phyloP scores from a whole-genome alignment of 2,329 filamentous ascomycete genomes.

The Blastomyces parvus region DNA sequence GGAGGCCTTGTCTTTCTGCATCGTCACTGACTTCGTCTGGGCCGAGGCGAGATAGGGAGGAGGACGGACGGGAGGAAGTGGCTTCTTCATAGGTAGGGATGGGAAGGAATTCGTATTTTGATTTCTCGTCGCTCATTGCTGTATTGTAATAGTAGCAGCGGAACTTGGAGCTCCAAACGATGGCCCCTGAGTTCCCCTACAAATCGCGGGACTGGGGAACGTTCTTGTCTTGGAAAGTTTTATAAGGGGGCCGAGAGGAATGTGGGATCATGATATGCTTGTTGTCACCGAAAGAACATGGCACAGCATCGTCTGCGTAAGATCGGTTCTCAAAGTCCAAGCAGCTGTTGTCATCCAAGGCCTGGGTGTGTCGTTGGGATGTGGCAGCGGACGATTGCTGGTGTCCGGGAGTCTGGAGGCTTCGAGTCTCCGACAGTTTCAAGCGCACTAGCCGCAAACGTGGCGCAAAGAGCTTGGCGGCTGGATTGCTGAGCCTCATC shows the following conservation, averaged over 20 bases:
- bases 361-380: neutral
- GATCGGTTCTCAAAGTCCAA: neutral
- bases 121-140: conserved; percentile 45
- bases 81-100: conserved; percentile 83
- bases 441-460: neutral
- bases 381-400: neutral
- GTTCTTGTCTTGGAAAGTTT: neutral
- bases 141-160: conserved; percentile 11
- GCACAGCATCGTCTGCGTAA: neutral
- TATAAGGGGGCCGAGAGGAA: conserved; percentile 21
- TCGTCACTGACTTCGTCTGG: conserved; percentile 57
- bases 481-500: neutral
- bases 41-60: conserved; percentile 41
- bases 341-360: neutral
- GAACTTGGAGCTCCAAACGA: conserved; percentile 21
- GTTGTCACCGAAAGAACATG: neutral
- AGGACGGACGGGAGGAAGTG: conserved; percentile 48
- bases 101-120: conserved; percentile 53
- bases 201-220: neutral
- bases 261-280: conserved; percentile 25
- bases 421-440: neutral
- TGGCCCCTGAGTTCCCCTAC: conserved; percentile 20
- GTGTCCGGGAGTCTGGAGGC: neutral
- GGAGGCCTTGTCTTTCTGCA: conserved; percentile 66
- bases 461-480: neutral